Conservation (phyloP, 495 filamentous ascomycete genomes). For the Aspergillus asperescens region DNA sequence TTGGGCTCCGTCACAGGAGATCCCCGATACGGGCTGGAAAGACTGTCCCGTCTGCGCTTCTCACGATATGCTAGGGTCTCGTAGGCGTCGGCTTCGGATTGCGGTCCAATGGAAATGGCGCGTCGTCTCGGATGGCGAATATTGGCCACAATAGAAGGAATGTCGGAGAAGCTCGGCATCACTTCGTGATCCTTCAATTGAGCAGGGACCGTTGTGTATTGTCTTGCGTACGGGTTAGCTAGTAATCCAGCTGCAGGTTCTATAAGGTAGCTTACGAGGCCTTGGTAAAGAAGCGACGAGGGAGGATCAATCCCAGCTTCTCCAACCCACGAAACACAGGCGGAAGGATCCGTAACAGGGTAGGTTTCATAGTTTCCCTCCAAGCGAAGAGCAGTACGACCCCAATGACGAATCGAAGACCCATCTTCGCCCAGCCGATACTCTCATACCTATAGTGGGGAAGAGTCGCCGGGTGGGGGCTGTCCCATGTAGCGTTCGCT, state of each 20-base stretch:
- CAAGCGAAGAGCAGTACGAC: constrained; percentile 81
- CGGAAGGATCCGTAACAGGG: constrained; percentile 68
- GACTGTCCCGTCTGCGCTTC: constrained; percentile 70
- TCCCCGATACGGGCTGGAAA: constrained; percentile 32
- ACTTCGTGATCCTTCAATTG: constrained; percentile 78
- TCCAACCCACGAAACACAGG: constrained; percentile 85
- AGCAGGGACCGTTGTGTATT: constrained; percentile 80
- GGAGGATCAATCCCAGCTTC: constrained; percentile 67
- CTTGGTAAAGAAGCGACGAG: constrained; percentile 81
- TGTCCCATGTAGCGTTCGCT: constrained; percentile 49
- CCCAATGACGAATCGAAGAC: constrained; percentile 66
- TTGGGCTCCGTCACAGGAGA: constrained; percentile 22
- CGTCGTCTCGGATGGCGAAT: constrained; percentile 74
- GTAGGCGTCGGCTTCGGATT: constrained; percentile 93
- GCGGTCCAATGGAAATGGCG: constrained; percentile 86
- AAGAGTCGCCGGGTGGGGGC: constrained; percentile 55
- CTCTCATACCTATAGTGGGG: constrained; percentile 55
- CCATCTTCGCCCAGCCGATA: constrained; percentile 56
- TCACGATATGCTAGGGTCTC: constrained; percentile 92
- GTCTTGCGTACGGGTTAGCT: constrained; percentile 33
- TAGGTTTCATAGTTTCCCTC: constrained; percentile 82
- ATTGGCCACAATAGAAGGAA: constrained; percentile 70
- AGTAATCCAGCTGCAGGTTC: background rate
- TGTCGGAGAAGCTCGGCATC: constrained; percentile 75
- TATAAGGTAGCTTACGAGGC: constrained; percentile 57